These are phyloP conservation scores for Brassica nigra DNA, from an alignment of 345 rosid genomes.

Conservation along the genomic window DNA sequence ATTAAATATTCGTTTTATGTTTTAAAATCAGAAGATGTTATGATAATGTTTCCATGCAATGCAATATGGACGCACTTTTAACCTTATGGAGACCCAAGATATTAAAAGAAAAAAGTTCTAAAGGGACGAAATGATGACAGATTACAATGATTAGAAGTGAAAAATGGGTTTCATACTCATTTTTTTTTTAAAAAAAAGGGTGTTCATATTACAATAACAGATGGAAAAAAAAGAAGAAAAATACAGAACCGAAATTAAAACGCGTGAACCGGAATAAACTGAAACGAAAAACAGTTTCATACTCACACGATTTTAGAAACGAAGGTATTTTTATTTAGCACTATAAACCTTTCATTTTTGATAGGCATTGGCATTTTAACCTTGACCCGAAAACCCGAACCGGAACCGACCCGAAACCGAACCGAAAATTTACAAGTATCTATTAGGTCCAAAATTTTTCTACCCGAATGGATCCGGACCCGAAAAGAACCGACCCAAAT, in stretches of 20 bases:
- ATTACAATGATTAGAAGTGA: conserved; percentile 39
- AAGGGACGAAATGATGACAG: conserved; percentile 42
- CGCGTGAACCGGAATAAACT: too few relatives aligned
- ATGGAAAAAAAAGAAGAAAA: too few relatives aligned
- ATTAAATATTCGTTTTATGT: conserved; percentile 15
- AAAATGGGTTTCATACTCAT: conserved; percentile 24
- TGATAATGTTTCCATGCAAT: conserved; percentile 47
- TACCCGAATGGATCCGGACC: too few relatives aligned
- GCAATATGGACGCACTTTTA: conserved; percentile 45
- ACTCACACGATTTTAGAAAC: conserved; percentile 4
- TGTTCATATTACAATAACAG: too few relatives aligned
- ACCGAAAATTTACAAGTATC: too few relatives aligned
- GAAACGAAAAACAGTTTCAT: conserved; percentile 19
- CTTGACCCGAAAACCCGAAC: too few relatives aligned
- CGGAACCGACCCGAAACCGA: too few relatives aligned
- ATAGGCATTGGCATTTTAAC: background rate
- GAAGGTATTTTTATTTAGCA: conserved; percentile 1
- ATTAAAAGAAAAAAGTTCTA: conserved; percentile 39
- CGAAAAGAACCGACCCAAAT: too few relatives aligned
- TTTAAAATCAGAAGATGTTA: conserved; percentile 28
- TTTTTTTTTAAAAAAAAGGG: too few relatives aligned
- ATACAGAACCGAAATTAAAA: too few relatives aligned
- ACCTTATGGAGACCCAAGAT: conserved; percentile 46
- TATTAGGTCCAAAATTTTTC: too few relatives aligned
- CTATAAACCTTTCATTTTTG: conserved; percentile 13